Conservation (phyloP, 2,329 filamentous ascomycete genomes). For the Aspergillus tanneri region DNA sequence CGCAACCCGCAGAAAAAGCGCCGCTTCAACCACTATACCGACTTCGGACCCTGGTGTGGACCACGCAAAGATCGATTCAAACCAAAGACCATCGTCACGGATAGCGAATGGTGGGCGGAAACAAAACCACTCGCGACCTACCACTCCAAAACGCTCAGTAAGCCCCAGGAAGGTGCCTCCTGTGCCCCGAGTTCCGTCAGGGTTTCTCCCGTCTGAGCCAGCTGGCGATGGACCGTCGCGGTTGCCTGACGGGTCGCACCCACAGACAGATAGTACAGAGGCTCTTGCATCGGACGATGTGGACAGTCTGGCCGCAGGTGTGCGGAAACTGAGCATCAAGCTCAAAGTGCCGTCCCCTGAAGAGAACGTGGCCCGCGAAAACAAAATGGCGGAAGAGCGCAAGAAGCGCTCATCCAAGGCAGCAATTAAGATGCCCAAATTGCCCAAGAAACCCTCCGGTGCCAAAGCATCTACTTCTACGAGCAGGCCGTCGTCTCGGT, state of each 20-base stretch:
- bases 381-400: constrained; percentile 43
- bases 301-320: constrained; percentile 52
- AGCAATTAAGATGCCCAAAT: constrained; percentile 21
- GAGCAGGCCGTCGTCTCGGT: constrained; percentile 10
- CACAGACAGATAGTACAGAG: constrained; percentile 2
- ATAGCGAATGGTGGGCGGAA: constrained; percentile 48
- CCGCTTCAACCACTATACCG: constrained; percentile 13
- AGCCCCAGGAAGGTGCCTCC: constrained; percentile 42
- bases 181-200: constrained; percentile 44
- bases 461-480: constrained; percentile 13
- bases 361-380: constrained; percentile 56
- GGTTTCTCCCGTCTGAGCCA: constrained; percentile 26
- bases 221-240: constrained; percentile 14
- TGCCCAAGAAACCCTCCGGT: constrained; percentile 34
- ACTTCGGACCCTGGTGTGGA: neutral
- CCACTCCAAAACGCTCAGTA: constrained; percentile 35
- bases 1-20: constrained; percentile 31
- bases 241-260: constrained; percentile 2
- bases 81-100: constrained; percentile 14
- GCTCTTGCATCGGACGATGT: constrained; percentile 37
- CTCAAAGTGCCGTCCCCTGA: constrained; percentile 59
- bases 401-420: constrained; percentile 32
- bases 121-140: constrained; percentile 57
- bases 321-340: constrained; percentile 57
- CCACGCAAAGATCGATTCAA: neutral